Percentiles rank a stretch among this genome's conserved stretches.
phyloP scores from a whole-genome alignment of 148 eudicot genomes.

The Vaccinium myrtillus region DNA sequence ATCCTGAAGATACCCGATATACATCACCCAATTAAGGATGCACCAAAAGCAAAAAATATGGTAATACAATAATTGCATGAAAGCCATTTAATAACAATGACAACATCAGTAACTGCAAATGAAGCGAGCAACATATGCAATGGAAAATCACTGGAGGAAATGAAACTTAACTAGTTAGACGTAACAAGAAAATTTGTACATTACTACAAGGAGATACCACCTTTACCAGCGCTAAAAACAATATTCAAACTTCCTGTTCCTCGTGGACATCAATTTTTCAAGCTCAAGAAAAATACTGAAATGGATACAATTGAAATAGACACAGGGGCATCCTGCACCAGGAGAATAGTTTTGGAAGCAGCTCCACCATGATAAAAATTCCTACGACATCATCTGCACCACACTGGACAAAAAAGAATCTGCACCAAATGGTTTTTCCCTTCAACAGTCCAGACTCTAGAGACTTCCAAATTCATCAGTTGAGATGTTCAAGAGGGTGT shows the following conservation, averaged over 20 bases:
- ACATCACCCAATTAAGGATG: conserved; percentile 17
- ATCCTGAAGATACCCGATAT: conserved; percentile 52
- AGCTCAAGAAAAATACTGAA: background rate
- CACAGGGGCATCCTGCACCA: background rate
- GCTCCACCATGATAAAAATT: background rate
- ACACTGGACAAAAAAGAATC: background rate
- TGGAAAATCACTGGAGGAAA: background rate
- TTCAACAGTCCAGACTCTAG: background rate
- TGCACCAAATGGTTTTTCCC: background rate
- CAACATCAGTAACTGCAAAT: background rate
- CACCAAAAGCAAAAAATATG: background rate
- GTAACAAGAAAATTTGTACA: background rate
- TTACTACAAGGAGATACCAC: background rate
- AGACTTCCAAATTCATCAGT: background rate
- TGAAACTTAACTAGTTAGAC: background rate
- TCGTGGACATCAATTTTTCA: background rate
- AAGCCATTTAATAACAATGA: background rate
- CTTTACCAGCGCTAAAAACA: background rate
- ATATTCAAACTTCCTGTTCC: background rate
- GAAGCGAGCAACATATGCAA: background rate
- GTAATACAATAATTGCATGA: background rate
- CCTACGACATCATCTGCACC: background rate
- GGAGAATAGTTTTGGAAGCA: background rate
- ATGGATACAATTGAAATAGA: background rate
- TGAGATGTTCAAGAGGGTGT: background rate